Base-by-base conservation (phyloP, 352 stramenopile genomes). In the Globisporangium sylvaticum region DNA sequence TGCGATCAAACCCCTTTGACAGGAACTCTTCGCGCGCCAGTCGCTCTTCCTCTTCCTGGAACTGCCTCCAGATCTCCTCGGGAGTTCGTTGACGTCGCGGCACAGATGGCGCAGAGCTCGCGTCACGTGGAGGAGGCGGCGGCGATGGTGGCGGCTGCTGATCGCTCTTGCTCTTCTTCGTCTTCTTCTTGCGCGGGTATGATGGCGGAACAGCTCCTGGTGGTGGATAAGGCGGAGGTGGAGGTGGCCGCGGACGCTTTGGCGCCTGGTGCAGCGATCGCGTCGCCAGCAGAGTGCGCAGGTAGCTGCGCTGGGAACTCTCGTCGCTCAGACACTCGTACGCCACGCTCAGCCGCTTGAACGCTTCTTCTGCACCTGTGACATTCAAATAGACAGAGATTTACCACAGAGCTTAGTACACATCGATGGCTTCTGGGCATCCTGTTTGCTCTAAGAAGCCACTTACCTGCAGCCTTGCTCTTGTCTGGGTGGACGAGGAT, bases 321-420 rank as follows among this genome's bases (percentile, higher is more conserved):
- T 87, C 75, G 42, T 89, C 66, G 7, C 74, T 67, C 2, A 95
- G 72, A 70, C 87, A 92, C 50, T 93, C 84, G 66, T 95, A 95
- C 2, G 87, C 84, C 34, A 84, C 72, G 56, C 83, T 89, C 32
- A 95, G 64, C 6, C 83, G 83, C 72, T 92, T 91, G 74, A 95
- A 95, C 4, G 84, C 84, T 12, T 84, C 79, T 37, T 88, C 87
- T 0, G 87, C 87, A 48, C 73, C 87, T 95, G 66, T 32, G 71
- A 50, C 37, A 62, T 4, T 55, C 42, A 22, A 50, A 54, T 2
- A n/a, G 3, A 14, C n/a, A 46, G 1, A 42, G 4, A 25, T 58
- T 8, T 12, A 22, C 9, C 10, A 44, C 37, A 44, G 37, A 44
- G 37, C 12, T 57, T 34, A 32, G 5, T 34, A 34, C 52, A 18